A percentile compares a stretch with the other conserved stretches of the same genome.
phyloP scores from a whole-genome alignment of 2,329 filamentous ascomycete species.

The Sphaceloma murrayae region DNA sequence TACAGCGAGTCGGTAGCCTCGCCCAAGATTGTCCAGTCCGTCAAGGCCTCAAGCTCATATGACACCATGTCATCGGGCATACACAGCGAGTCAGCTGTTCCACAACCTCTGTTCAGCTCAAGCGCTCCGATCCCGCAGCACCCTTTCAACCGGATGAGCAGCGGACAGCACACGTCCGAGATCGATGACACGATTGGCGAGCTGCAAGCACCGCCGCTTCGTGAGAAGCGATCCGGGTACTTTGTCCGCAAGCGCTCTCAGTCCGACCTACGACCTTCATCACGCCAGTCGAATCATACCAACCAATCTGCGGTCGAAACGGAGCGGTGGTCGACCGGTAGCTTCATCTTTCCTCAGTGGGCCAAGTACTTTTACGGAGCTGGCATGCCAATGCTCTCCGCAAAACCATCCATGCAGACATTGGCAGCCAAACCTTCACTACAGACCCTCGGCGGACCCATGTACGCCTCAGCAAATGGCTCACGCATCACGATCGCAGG shows the following conservation, averaged over 20 bases:
- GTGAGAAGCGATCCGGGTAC: constrained; percentile 29
- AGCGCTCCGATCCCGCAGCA: constrained; percentile 12
- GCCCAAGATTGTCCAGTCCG: background rate
- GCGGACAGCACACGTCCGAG: constrained; percentile 23
- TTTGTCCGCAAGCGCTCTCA: constrained; percentile 26
- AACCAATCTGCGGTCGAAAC: constrained; percentile 22
- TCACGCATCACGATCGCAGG: constrained; percentile 11
- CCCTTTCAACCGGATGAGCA: constrained; percentile 12
- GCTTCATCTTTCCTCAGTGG: constrained; percentile 29
- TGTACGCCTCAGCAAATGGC: background rate
- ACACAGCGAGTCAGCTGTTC: constrained; percentile 24
- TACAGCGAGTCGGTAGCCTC: constrained; percentile 14
- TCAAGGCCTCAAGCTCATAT: constrained; percentile 14
- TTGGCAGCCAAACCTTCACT: constrained; percentile 15
- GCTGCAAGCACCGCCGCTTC: constrained; percentile 25
- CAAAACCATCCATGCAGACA: constrained; percentile 14
- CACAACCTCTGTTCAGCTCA: constrained; percentile 27
- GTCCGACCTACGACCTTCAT: constrained; percentile 21
- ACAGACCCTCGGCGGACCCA: constrained; percentile 15
- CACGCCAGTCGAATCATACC: constrained; percentile 25
- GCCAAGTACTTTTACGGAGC: constrained; percentile 30
- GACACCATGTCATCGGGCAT: constrained; percentile 10
- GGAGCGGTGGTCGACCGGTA: constrained; percentile 24
- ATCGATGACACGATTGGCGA: constrained; percentile 29
- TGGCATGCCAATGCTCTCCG: constrained; percentile 21